Base-by-base conservation (phyloP, 768 basidiomycete species). In the Termitomyces heimii region DNA sequence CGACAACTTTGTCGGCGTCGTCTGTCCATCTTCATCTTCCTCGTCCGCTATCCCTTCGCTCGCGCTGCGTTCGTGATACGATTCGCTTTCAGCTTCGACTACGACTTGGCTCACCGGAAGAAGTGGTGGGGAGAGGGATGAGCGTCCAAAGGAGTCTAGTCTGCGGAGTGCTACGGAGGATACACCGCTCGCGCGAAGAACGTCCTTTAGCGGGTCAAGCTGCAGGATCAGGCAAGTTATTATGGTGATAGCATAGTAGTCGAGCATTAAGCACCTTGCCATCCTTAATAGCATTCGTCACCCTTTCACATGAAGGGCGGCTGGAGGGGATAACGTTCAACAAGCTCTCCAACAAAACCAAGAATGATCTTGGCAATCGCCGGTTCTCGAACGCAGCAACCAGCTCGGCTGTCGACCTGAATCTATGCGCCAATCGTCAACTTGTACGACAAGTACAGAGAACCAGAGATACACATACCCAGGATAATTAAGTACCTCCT, bases 301-400 rank as follows among this genome's bases (percentile, higher is more conserved):
- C 86, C 50, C 85, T 79, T 60, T 92, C 89, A 47, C 85, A 85
- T 0, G 84, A 81, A 8, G 90, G 89, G 52, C 94, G 77, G n/a
- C 68, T 69, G 3, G 72, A 67, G 0, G 93, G 85, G 3, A 69
- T 70, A 34, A 85, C 76, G 59, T 85, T 80, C 57, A 94, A 70
- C 43, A 96, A 75, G 55, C 80, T 79, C 59, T 92, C 89, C 28
- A 96, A 73, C 14, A 95, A 70, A 1, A 89, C 75, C 5, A 94
- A 73, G 59, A 86, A 85, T 5, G 86, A 77, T 4, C 82, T 74
- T 2, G 92, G 89, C 0, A 96, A 71, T 42, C 85, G 80, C n/a
- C 94, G 79, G 4, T 83, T 74, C 59, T 86, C 83, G 60, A 93
- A 92, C 1, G 78, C 70, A 0, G 80, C 70, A 2, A 77, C 75